phyloP scores from a whole-genome alignment of 2,329 filamentous ascomycete species.

The Leptographium lundbergii region DNA sequence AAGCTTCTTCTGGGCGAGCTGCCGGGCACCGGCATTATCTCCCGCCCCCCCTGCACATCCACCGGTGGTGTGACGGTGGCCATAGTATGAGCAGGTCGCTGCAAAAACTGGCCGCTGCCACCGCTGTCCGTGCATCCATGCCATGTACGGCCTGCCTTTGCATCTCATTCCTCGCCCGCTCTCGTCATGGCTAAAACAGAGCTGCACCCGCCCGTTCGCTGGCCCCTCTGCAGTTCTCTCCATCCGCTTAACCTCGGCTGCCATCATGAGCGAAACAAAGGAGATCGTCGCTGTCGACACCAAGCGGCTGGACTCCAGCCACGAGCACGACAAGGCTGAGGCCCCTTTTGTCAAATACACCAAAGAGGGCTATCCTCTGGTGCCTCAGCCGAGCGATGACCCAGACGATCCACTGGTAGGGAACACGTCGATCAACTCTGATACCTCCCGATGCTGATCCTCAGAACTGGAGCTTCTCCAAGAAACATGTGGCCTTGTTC shows the following conservation, averaged over 20 bases:
- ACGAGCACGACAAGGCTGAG: neutral
- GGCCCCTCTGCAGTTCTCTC: no score
- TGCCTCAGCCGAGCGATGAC: neutral
- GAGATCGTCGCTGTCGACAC: neutral
- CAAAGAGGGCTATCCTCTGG: neutral
- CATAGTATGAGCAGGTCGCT: no score
- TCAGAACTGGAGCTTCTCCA: neutral
- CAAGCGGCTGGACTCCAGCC: neutral
- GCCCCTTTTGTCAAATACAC: neutral
- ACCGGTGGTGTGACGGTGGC: no score
- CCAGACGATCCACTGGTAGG: neutral
- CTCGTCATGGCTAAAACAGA: no score
- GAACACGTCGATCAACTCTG: neutral
- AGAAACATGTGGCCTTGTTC: neutral
- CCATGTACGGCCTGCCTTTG: no score
- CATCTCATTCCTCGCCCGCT: no score
- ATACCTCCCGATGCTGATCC: neutral
- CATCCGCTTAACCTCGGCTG: neutral
- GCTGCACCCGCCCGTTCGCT: no score
- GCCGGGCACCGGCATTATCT: no score
- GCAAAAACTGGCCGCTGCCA: no score
- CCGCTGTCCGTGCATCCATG: no score
- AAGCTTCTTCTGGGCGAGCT: no score
- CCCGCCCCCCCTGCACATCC: no score
- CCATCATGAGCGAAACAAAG: neutral